Evolutionary conservation across 2,329 filamentous ascomycete genomes (phyloP), one percentile per base, ranked within the genome.

Genomic region (Raffaelea ambrosiae): DNA sequence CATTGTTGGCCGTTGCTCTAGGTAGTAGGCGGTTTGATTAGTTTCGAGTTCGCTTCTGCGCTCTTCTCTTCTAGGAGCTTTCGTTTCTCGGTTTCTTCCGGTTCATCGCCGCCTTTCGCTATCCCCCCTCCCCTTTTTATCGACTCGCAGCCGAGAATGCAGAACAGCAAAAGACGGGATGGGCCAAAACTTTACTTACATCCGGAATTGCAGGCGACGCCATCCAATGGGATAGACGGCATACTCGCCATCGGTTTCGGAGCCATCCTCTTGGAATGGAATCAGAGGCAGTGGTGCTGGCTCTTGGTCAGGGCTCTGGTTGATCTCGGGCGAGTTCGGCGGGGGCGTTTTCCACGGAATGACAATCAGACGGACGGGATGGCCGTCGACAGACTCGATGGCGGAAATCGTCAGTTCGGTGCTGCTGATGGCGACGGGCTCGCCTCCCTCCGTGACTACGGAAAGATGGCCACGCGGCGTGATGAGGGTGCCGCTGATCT

Each of bases 301-400:
- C 62, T 97, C 91, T 61, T 91, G 89, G 62, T 97, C 91, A 0
- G 71, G 71, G 2, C 70, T 70, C 52, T 84, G 79, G 52, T 67
- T 74, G 50, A 82, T 72, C 54, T 84, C 79, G n/a, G 81, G 76
- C 3, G 83, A 80, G 65, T 84, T 87, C 44, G 86, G 87, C 23
- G 86, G 87, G 1, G 89, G 90, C 2, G 90, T 96, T 71, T 97
- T 97, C 91, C 91, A 97, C 1, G 91, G 91, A 51, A 97, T 95
- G 8, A 93, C 93, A 53, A 97, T 96, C 53, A 97, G 83, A 58
- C 94, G 91, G 40, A 96, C 88, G 0, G 86, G 71, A 57, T 95
- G 91, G 31, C 88, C 88, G 63, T 97, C 91, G 16, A 95, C 89
- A 2, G 91, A 96, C 63, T 97, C 91, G 43, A 89, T 95, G 9